A percentile compares a stretch with the other conserved stretches of the same genome.
phyloP scores from a whole-genome alignment of 192 early-diverging fungal species.

The Linnemannia exigua region DNA sequence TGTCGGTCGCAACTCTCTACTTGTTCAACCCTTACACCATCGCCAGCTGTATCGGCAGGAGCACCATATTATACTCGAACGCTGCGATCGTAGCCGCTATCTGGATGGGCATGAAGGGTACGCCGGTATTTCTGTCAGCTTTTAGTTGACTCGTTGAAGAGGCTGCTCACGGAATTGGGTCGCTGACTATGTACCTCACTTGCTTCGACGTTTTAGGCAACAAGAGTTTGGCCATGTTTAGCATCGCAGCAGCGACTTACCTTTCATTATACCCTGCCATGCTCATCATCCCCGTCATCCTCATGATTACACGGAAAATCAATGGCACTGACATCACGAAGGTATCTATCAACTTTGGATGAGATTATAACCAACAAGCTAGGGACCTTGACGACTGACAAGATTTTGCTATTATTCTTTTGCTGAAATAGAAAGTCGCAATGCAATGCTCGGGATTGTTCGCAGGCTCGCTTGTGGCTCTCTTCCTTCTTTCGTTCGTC shows the following conservation, averaged over 20 bases:
- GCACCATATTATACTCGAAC: constrained; percentile 83
- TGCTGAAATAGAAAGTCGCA: constrained; percentile 11
- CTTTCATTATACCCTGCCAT: constrained; percentile 90
- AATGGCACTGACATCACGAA: constrained; percentile 10
- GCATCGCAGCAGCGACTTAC: constrained; percentile 85
- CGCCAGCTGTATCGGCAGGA: constrained; percentile 78
- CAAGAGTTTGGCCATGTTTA: constrained; percentile 71
- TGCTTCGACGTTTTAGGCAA: constrained; percentile 57
- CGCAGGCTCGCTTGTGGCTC: constrained; percentile 52
- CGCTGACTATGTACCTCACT: background rate
- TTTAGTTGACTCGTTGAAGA: background rate
- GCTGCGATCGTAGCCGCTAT: constrained; percentile 81
- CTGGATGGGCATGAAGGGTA: constrained; percentile 74
- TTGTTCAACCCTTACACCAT: constrained; percentile 91
- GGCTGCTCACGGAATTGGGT: background rate
- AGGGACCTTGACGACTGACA: background rate
- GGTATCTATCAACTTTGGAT: constrained; percentile 8
- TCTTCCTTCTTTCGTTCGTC: constrained; percentile 71
- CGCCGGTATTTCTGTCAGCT: background rate
- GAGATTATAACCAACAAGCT: background rate
- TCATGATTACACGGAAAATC: constrained; percentile 60
- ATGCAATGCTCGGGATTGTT: constrained; percentile 49
- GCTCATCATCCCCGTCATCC: constrained; percentile 73
- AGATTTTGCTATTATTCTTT: constrained; percentile 2
- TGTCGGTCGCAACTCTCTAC: constrained; percentile 60